These are phyloP conservation scores for Monosporozyma unispora DNA, from an alignment of 805 yeast genomes.

Conservation along the genomic window DNA sequence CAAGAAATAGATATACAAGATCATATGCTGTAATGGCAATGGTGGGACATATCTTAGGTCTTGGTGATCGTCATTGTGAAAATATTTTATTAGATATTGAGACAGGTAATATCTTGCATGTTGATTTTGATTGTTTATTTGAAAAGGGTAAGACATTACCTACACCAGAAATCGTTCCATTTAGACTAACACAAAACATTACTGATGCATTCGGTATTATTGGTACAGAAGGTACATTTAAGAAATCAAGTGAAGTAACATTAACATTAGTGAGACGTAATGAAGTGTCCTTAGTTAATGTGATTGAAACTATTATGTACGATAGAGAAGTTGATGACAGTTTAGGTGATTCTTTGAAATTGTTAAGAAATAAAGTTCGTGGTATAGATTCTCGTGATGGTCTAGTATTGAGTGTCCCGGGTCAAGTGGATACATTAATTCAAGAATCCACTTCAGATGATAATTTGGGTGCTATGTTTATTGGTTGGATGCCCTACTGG, in stretches of 20 bases:
- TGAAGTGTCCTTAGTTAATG: constrained; percentile 80
- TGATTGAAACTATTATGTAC: constrained; percentile 83
- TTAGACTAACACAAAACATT: constrained; percentile 80
- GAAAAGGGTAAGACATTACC: constrained; percentile 68
- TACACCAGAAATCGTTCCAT: constrained; percentile 92
- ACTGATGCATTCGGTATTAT: constrained; percentile 83
- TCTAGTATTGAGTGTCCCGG: constrained; percentile 78
- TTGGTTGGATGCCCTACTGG: constrained; percentile 85
- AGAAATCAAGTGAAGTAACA: constrained; percentile 80
- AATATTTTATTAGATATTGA: constrained; percentile 67
- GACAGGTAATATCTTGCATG: constrained; percentile 79
- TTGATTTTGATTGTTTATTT: constrained; percentile 93
- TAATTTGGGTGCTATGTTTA: constrained; percentile 75
- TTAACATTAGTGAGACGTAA: constrained; percentile 61
- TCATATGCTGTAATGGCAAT: constrained; percentile 95
- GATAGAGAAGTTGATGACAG: constrained; percentile 54
- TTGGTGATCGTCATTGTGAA: constrained; percentile 96
- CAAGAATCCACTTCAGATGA: constrained; percentile 70
- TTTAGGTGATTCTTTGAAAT: constrained; percentile 57
- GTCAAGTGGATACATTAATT: constrained; percentile 84
- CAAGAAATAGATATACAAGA: constrained; percentile 64
- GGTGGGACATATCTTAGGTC: constrained; percentile 87
- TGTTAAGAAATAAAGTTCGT: constrained; percentile 69
- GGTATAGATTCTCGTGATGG: constrained; percentile 79
- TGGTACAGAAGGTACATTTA: constrained; percentile 83